Conservation (phyloP, 2,329 filamentous ascomycete genomes). For the Apiospora sp. region DNA sequence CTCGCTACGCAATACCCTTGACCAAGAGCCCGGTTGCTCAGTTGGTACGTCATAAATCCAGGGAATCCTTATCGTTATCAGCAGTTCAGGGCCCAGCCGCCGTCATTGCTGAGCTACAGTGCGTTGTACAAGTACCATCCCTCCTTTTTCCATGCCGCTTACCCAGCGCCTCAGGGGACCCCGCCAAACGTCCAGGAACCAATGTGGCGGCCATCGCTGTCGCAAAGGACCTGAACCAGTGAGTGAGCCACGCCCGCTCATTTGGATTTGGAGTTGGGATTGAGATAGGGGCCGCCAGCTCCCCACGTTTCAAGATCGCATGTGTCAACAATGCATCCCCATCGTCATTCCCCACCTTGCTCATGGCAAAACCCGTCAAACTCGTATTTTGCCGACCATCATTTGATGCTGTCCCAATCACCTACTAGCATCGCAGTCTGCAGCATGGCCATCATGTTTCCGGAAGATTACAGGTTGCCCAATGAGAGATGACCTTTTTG, state of each 20-base stretch:
- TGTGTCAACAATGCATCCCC: not conserved
- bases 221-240: too few species aligned
- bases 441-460: too few species aligned
- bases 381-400: too few species aligned
- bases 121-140: too few species aligned
- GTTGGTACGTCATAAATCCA: not conserved
- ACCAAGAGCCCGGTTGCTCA: not conserved
- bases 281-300: too few species aligned
- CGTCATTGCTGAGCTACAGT: not conserved
- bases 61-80: not conserved
- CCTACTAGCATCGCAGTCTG: too few species aligned
- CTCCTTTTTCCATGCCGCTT: not conserved
- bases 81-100: not conserved
- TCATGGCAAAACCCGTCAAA: too few species aligned
- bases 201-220: not conserved
- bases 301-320: not conserved
- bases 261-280: too few species aligned
- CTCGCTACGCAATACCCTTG: not conserved
- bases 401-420: too few species aligned
- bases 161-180: not conserved
- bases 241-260: not conserved
- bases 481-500: too few species aligned
- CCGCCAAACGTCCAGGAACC: not conserved
- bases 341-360: too few species aligned
- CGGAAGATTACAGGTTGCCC: too few species aligned